A percentile compares a stretch with the other conserved stretches of the same genome.
Evolutionary conservation across 2,329 filamentous ascomycete genomes (phyloP).

Genomic region (Beauveria caledonica): DNA sequence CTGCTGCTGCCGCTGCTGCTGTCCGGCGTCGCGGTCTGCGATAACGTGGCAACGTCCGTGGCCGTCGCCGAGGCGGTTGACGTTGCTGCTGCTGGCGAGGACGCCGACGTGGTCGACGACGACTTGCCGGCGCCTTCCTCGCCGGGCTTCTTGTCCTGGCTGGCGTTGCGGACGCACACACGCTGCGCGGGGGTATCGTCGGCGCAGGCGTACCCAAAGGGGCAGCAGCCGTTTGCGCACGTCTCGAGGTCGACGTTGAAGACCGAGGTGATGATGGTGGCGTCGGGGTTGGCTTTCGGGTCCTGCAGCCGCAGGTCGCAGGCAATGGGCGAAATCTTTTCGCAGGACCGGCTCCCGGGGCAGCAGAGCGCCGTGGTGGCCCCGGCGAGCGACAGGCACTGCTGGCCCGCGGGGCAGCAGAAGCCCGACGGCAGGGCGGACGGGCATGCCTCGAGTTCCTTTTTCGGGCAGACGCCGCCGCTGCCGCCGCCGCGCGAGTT

Average conservation of each 20-base stretch:
- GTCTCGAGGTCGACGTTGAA: conserved; percentile 45
- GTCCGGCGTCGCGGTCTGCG: neutral
- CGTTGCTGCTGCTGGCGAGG: no score
- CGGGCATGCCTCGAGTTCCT: neutral
- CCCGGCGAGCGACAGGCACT: conserved; percentile 55
- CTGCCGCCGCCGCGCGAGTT: neutral
- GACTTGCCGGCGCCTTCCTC: no score
- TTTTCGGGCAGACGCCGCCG: neutral
- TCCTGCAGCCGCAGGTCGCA: conserved; percentile 59
- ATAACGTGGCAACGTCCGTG: no score
- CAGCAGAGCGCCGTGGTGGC: conserved; percentile 64
- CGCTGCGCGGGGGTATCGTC: no score
- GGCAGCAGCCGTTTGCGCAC: conserved; percentile 60
- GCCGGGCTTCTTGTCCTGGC: conserved; percentile 36
- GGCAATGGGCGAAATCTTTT: conserved; percentile 52
- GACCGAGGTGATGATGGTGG: conserved; percentile 58
- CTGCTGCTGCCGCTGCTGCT: neutral
- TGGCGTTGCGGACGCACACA: conserved; percentile 42
- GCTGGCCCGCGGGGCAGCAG: conserved; percentile 50
- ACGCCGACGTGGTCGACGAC: no score
- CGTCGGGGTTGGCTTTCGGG: conserved; percentile 43
- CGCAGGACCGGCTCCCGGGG: conserved; percentile 48
- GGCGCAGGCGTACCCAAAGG: conserved; percentile 60
- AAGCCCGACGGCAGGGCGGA: conserved; percentile 23
- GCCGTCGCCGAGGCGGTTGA: no score